Percentiles rank a stretch among this genome's conserved stretches.
phyloP scores from a whole-genome alignment of 805 yeast genomes.

The Ogataea minuta region DNA sequence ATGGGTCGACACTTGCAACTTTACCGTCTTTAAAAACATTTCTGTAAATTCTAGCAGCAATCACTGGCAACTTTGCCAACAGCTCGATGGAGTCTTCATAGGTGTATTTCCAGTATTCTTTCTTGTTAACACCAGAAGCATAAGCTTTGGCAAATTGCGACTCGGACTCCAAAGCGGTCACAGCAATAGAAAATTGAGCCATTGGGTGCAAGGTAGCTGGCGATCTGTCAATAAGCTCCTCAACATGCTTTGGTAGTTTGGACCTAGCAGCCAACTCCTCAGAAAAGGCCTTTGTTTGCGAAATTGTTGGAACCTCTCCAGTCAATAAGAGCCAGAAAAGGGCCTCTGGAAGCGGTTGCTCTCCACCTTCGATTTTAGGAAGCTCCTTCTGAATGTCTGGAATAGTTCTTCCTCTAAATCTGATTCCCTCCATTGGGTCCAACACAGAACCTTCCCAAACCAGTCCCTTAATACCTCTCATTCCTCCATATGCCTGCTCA shows the following conservation, averaged over 20 bases:
- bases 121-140: slow-evolving; percentile 78
- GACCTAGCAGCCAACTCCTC: slow-evolving; percentile 79
- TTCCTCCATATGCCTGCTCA: slow-evolving; percentile 88
- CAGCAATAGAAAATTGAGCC: slow-evolving; percentile 86
- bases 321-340: slow-evolving; percentile 79
- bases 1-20: slow-evolving; percentile 46
- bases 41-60: slow-evolving; percentile 82
- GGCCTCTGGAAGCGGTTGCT: slow-evolving; percentile 72
- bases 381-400: slow-evolving; percentile 72
- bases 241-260: slow-evolving; percentile 74
- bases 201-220: slow-evolving; percentile 81
- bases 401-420: slow-evolving; percentile 81
- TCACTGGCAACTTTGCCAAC: slow-evolving; percentile 76
- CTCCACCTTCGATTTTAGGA: slow-evolving; percentile 71
- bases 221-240: slow-evolving; percentile 65
- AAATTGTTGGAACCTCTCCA: slow-evolving; percentile 76
- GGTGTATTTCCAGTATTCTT: slow-evolving; percentile 81
- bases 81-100: slow-evolving; percentile 79
- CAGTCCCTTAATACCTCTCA: slow-evolving; percentile 82
- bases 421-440: slow-evolving; percentile 82
- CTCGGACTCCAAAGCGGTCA: slow-evolving; percentile 78
- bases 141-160: slow-evolving; percentile 83
- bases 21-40: slow-evolving; percentile 83
- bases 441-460: slow-evolving; percentile 89
- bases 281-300: slow-evolving; percentile 68